These are phyloP conservation scores for Ophiocordyceps polyrhachis-furcata DNA, from an alignment of 2,329 filamentous ascomycete genomes.

Conservation along the genomic window DNA sequence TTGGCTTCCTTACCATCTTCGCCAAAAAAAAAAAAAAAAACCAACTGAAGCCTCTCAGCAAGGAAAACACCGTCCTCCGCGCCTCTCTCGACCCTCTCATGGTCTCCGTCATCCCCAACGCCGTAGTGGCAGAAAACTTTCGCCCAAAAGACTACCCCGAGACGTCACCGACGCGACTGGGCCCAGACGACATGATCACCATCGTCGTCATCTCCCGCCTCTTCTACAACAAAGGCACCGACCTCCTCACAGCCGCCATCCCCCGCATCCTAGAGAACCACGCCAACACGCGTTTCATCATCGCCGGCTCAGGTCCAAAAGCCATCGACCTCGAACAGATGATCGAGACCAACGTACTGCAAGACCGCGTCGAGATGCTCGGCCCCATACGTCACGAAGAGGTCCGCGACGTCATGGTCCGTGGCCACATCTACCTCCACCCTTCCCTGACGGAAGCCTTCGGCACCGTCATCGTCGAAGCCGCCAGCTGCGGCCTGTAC, in stretches of 20 bases:
- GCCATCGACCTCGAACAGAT: slow-evolving; percentile 97
- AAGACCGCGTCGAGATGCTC: slow-evolving; percentile 83
- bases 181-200: slow-evolving; percentile 73
- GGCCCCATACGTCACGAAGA: slow-evolving; percentile 89
- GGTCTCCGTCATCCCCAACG: slow-evolving; percentile 96
- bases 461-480: slow-evolving; percentile 93
- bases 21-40: no score
- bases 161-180: slow-evolving; percentile 46
- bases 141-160: slow-evolving; percentile 37
- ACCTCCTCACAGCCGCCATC: slow-evolving; percentile 89
- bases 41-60: slow-evolving; percentile 33
- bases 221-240: slow-evolving; percentile 97
- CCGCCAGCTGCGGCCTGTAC: slow-evolving; percentile 85
- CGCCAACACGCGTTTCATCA: slow-evolving; percentile 89
- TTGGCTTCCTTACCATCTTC: no score
- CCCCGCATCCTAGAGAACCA: slow-evolving; percentile 79
- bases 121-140: slow-evolving; percentile 93
- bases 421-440: slow-evolving; percentile 90
- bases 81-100: slow-evolving; percentile 90
- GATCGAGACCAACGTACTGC: slow-evolving; percentile 84
- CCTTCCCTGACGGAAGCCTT: slow-evolving; percentile 93
- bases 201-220: slow-evolving; percentile 94
- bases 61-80: slow-evolving; percentile 91
- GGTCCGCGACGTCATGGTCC: slow-evolving; percentile 92
- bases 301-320: slow-evolving; percentile 88